Evolutionary conservation across 345 rosid species (phyloP), one percentile per base, ranked within the genome.

Genomic region (Erucastrum elatum): DNA sequence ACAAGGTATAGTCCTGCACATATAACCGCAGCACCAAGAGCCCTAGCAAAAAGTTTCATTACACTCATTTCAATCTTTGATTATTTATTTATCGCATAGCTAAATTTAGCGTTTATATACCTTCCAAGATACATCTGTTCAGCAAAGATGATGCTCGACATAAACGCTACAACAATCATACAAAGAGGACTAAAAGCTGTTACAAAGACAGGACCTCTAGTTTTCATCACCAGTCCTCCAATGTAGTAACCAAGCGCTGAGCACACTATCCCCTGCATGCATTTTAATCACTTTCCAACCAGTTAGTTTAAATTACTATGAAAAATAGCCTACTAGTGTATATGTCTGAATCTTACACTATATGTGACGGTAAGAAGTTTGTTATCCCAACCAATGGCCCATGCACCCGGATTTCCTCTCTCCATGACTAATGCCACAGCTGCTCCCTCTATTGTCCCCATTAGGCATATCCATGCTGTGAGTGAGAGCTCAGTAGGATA

Each of bases 111-210:
- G 37, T 41, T 29, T 16, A 4, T 27, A 10, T 90, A 88, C 97
- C 98, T 93, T 83, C 98, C 98, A 25, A 94, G 60, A 74, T 56
- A 91, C 90, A 94, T 84, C 70, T 89, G 88, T 82, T 94, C 98
- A 0, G 86, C 87, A 6, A 92, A 86, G 66, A 92, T 88, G 82
- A 94, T 41, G 68, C 94, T 80, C 16, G 98, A 87, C 88, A 89
- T 69, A 61, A 89, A 64, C 0, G 97, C 98, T 11, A 94, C 98
- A 17, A 89, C 87, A 25, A 92, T 86, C 98, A 90, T 91, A 81
- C 91, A 70, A 0, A 94, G 75, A 4, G 98, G 98, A 77, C 72
- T 87, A 13, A 92, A 92, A 58, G 98, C 98, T 21, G 93, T 84
- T 8, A 94, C 94, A 67, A 92, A 94, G 31, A 94, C 98, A 0